phyloP scores from a whole-genome alignment of 441 rosid species.

The Jatropha multifida region DNA sequence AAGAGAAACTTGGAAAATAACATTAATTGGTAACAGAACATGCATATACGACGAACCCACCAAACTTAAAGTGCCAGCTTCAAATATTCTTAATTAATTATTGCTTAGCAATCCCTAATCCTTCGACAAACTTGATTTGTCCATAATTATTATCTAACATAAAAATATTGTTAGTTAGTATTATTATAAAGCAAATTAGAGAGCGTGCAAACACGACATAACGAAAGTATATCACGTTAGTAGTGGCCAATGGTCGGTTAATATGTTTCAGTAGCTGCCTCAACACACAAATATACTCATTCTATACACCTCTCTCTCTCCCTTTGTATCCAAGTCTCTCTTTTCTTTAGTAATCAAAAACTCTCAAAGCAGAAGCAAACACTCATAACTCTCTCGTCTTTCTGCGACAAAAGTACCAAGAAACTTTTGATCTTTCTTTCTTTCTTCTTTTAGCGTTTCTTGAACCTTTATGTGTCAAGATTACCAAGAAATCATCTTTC shows the following conservation, averaged over 20 bases:
- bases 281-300: neutral
- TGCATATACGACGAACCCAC: neutral
- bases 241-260: slow-evolving; percentile 57
- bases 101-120: neutral
- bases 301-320: neutral
- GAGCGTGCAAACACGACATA: slow-evolving; percentile 76
- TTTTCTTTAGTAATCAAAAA: neutral
- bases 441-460: neutral
- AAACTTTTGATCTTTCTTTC: neutral
- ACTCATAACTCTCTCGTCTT: slow-evolving; percentile 11
- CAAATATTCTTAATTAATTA: neutral
- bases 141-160: neutral
- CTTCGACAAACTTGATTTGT: neutral
- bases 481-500: neutral
- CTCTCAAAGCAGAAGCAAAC: slow-evolving; percentile 15
- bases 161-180: neutral
- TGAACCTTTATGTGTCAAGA: slow-evolving; percentile 13
- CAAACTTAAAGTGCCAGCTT: neutral
- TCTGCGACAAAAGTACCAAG: neutral
- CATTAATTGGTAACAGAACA: neutral
- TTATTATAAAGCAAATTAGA: neutral
- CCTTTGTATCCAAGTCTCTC: slow-evolving; percentile 23
- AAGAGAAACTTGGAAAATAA: neutral
- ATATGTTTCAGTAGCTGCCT: slow-evolving; percentile 16
- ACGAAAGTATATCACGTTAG: slow-evolving; percentile 53